Evolutionary conservation across 1,284 basidiomycete genomes (phyloP).

Genomic region (Cutaneotrichosporon sp.): DNA sequence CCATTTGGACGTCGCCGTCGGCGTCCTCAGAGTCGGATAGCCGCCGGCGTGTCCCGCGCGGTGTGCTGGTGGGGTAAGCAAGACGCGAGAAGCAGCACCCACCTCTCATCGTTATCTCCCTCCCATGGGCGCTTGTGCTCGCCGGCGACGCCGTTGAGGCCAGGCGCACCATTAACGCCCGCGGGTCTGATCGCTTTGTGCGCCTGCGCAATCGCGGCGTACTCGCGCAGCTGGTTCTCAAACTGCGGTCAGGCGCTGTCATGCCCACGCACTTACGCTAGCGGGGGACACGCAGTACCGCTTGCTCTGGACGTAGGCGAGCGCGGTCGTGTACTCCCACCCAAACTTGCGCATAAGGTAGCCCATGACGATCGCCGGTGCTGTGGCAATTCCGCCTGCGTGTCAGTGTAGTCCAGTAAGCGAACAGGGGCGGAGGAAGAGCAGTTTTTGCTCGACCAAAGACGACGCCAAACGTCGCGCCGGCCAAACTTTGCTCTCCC

Average conservation of each 20-base stretch:
- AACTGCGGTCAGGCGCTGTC: constrained; percentile 53
- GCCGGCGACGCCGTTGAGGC: too few species aligned
- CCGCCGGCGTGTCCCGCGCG: not conserved
- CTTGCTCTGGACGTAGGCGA: constrained; percentile 78
- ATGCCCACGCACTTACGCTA: constrained; percentile 47
- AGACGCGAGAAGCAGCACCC: not conserved
- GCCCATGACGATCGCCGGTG: constrained; percentile 83
- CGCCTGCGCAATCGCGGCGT: constrained; percentile 67
- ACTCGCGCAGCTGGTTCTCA: constrained; percentile 82
- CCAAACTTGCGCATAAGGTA: constrained; percentile 81
- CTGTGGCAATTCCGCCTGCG: constrained; percentile 75
- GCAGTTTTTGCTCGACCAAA: too few species aligned
- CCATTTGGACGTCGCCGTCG: constrained; percentile 1
- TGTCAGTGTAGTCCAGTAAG: constrained; percentile 6
- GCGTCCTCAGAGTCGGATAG: not conserved
- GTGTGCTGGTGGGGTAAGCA: not conserved
- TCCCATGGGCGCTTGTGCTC: constrained; percentile 21
- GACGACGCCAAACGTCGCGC: too few species aligned
- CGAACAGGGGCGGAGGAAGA: too few species aligned
- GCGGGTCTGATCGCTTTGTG: constrained; percentile 24
- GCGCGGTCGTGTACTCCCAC: constrained; percentile 68
- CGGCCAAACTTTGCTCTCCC: too few species aligned
- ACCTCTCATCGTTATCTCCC: constrained; percentile 5
- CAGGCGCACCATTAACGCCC: not conserved
- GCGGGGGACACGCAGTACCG: constrained; percentile 86